Conservation (phyloP, 2,329 filamentous ascomycete species). For the Alternaria infectoria region DNA sequence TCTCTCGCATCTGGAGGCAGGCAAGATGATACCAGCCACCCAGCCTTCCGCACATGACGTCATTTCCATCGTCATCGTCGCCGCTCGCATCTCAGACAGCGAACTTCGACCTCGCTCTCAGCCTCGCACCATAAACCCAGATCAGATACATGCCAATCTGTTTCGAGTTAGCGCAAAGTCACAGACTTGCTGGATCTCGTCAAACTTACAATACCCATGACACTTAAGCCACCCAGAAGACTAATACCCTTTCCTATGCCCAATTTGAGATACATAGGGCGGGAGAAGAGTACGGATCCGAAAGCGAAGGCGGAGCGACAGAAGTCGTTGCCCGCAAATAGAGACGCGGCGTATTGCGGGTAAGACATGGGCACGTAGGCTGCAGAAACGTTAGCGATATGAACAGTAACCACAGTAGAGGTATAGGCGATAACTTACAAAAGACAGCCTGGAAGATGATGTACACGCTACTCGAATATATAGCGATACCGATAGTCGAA, state of each 20-base stretch:
- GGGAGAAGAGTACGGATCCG: conserved; percentile 65
- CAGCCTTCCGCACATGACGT: not conserved
- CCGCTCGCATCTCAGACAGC: not conserved
- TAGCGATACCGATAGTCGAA: conserved; percentile 59
- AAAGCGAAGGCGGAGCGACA: conserved; percentile 63
- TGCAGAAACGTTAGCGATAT: not conserved
- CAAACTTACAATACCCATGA: not conserved
- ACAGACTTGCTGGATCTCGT: fast-evolving
- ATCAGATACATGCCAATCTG: not conserved
- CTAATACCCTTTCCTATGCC: conserved; percentile 65
- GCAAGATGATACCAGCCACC: not conserved
- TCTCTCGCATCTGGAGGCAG: too few relatives aligned
- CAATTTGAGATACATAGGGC: conserved; percentile 65
- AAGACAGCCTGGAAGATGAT: conserved; percentile 58
- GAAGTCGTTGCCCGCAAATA: conserved; percentile 70
- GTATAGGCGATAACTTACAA: conserved; percentile 35
- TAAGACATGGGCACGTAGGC: conserved; percentile 69
- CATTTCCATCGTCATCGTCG: not conserved
- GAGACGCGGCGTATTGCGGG: conserved; percentile 55
- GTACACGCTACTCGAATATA: conserved; percentile 56
- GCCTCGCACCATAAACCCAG: not conserved
- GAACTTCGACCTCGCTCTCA: not conserved
- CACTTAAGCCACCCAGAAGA: conserved; percentile 50
- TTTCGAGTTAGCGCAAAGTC: not conserved
- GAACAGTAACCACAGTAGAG: not conserved